Conservation (phyloP, 371 early-diverging fungal genomes). For the Choanephora cucurbitarum region DNA sequence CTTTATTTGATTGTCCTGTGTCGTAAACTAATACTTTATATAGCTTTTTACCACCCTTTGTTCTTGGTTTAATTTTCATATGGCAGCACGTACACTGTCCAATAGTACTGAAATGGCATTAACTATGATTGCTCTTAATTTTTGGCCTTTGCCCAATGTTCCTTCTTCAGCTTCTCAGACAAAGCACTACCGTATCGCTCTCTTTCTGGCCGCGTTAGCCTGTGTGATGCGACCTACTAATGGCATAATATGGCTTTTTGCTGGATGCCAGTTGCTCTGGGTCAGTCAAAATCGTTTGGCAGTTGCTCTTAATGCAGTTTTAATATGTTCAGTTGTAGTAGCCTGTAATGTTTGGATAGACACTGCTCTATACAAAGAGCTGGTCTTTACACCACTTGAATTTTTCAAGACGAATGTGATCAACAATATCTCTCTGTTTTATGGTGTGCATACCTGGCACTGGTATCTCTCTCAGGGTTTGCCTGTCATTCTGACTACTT, state of each 20-base stretch:
- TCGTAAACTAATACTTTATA: background rate
- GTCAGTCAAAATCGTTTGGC: conserved; percentile 11
- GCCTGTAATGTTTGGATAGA: conserved; percentile 65
- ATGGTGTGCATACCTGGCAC: conserved; percentile 88
- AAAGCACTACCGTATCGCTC: conserved; percentile 47
- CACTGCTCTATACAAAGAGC: conserved; percentile 33
- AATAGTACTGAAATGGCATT: conserved; percentile 73
- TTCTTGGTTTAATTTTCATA: conserved; percentile 85
- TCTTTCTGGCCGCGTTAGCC: conserved; percentile 71
- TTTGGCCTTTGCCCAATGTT: conserved; percentile 65
- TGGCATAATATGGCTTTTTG: conserved; percentile 78
- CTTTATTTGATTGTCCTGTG: background rate
- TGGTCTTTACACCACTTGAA: conserved; percentile 68
- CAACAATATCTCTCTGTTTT: conserved; percentile 78
- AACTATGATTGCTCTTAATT: conserved; percentile 69
- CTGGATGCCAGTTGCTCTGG: conserved; percentile 59
- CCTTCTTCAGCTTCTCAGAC: background rate
- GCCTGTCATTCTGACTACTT: conserved; percentile 75
- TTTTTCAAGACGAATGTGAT: conserved; percentile 84
- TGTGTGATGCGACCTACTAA: conserved; percentile 88
- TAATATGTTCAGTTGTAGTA: conserved; percentile 37
- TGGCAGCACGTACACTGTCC: conserved; percentile 71
- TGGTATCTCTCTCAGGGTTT: conserved; percentile 88
- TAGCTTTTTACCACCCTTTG: conserved; percentile 73
- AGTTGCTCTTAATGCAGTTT: conserved; percentile 31